A percentile compares a stretch with the other conserved stretches of the same genome.
Evolutionary conservation across 2,329 filamentous ascomycete genomes (phyloP).

Genomic region (Penicillium hesseltinei): DNA sequence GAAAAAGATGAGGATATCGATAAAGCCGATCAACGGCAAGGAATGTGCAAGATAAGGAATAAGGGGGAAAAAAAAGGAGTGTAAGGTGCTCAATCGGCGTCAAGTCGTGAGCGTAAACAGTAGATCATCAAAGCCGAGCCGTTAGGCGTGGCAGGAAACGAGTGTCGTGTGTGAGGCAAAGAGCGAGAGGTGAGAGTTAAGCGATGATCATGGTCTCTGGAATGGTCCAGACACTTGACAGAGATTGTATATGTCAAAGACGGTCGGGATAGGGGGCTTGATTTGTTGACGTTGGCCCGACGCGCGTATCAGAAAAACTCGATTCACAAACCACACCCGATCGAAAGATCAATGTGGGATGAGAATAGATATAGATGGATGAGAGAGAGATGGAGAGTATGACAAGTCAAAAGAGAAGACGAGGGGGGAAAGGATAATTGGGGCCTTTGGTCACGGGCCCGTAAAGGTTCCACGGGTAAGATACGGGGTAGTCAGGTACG

Average conservation of each 20-base stretch:
- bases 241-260: background rate
- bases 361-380: background rate
- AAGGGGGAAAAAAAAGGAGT: constrained; percentile 22
- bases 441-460: constrained; percentile 13
- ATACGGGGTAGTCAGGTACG: constrained; percentile 12
- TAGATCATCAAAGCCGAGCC: constrained; percentile 26
- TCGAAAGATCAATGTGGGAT: background rate
- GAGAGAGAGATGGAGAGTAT: background rate
- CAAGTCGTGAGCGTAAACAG: constrained; percentile 36
- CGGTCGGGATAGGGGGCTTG: background rate
- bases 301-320: background rate
- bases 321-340: background rate
- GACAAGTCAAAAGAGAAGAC: constrained; percentile 7
- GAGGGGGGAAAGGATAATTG: constrained; percentile 1
- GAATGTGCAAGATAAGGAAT: constrained; percentile 8
- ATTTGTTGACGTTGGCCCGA: background rate
- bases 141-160: constrained; percentile 14
- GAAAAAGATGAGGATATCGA: constrained; percentile 10
- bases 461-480: constrained; percentile 9
- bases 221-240: constrained; percentile 8
- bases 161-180: constrained; percentile 15
- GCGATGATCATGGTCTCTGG: constrained; percentile 26
- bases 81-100: constrained; percentile 33
- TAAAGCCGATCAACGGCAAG: constrained; percentile 24
- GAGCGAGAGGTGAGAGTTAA: constrained; percentile 14